Evolutionary conservation across 192 early-diverging fungal genomes (phyloP).

Genomic region (Ramicandelaber brevisporus): DNA sequence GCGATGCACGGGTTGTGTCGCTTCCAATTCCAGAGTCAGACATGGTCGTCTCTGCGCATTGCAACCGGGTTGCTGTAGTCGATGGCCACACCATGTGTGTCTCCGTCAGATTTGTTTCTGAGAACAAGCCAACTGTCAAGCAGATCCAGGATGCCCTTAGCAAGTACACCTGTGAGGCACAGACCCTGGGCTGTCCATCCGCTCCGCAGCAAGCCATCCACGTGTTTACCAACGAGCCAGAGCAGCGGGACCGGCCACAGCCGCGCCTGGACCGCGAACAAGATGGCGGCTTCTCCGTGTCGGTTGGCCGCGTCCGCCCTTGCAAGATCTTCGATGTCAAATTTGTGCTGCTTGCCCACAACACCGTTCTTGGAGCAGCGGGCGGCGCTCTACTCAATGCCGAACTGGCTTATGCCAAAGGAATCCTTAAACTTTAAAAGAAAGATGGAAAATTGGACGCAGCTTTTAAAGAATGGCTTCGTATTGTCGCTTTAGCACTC

Average conservation of each 20-base stretch:
- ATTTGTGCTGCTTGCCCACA: constrained; percentile 77
- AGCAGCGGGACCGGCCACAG: constrained; percentile 68
- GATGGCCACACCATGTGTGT: constrained; percentile 90
- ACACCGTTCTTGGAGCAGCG: constrained; percentile 90
- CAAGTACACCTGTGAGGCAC: constrained; percentile 58
- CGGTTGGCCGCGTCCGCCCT: constrained; percentile 68
- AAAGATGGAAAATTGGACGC: no score
- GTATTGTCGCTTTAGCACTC: constrained; percentile 27
- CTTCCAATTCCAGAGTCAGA: constrained; percentile 11
- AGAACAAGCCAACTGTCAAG: constrained; percentile 38
- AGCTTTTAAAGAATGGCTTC: no score
- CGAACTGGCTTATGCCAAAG: constrained; percentile 74
- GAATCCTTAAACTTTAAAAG: constrained; percentile 7
- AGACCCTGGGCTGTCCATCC: constrained; percentile 45
- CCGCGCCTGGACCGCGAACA: constrained; percentile 74
- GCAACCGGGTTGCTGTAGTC: constrained; percentile 88
- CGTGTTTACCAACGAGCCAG: constrained; percentile 32
- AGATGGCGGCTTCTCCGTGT: constrained; percentile 66
- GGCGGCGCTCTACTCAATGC: constrained; percentile 84
- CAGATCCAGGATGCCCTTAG: constrained; percentile 42
- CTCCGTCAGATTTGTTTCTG: constrained; percentile 48
- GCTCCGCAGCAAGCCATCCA: constrained; percentile 56
- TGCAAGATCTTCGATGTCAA: constrained; percentile 80
- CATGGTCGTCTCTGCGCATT: constrained; percentile 72
- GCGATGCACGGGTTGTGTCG: no score